A percentile compares a stretch with the other conserved stretches of the same genome.
Evolutionary conservation across 1,284 basidiomycete genomes (phyloP).

Genomic region (Butyriboletus appendiculatus): DNA sequence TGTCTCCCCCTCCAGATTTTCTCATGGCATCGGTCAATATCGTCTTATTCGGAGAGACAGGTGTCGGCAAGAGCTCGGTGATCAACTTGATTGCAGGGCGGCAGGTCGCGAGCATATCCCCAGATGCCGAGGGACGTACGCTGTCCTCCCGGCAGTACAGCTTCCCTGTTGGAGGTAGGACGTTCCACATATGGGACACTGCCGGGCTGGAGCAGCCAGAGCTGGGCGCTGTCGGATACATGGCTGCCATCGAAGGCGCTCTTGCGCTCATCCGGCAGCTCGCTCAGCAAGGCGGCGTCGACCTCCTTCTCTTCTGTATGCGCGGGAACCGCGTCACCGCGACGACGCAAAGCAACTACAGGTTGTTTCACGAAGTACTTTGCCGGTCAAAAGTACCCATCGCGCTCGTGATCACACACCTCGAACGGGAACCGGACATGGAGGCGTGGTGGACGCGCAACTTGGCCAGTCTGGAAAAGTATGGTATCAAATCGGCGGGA

Average conservation of each 20-base stretch:
- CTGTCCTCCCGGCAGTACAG: constrained; percentile 29
- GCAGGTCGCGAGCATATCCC: constrained; percentile 17
- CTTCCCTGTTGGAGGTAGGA: constrained; percentile 15
- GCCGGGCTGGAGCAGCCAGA: constrained; percentile 39
- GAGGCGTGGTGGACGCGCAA: constrained; percentile 35
- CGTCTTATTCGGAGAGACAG: constrained; percentile 29
- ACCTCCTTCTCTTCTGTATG: constrained; percentile 40
- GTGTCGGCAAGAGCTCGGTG: constrained; percentile 28
- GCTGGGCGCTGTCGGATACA: constrained; percentile 23
- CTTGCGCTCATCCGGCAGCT: constrained; percentile 36
- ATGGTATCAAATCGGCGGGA: constrained; percentile 28
- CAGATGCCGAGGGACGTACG: constrained; percentile 18
- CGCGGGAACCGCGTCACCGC: constrained; percentile 35
- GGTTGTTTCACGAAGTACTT: constrained; percentile 36
- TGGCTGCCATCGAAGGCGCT: constrained; percentile 34
- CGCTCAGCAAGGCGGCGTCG: constrained; percentile 30
- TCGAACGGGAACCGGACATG: constrained; percentile 37
- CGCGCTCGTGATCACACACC: constrained; percentile 37
- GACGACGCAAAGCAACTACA: constrained; percentile 37
- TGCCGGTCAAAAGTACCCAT: constrained; percentile 37
- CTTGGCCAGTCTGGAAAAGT: constrained; percentile 15
- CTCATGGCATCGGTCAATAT: constrained; percentile 27
- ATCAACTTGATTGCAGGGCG: constrained; percentile 31
- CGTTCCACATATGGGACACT: constrained; percentile 37
- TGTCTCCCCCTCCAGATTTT: constrained; percentile 4